These are phyloP conservation scores for Calocybe gangraenosa DNA, from an alignment of 768 basidiomycete genomes.

Conservation along the genomic window DNA sequence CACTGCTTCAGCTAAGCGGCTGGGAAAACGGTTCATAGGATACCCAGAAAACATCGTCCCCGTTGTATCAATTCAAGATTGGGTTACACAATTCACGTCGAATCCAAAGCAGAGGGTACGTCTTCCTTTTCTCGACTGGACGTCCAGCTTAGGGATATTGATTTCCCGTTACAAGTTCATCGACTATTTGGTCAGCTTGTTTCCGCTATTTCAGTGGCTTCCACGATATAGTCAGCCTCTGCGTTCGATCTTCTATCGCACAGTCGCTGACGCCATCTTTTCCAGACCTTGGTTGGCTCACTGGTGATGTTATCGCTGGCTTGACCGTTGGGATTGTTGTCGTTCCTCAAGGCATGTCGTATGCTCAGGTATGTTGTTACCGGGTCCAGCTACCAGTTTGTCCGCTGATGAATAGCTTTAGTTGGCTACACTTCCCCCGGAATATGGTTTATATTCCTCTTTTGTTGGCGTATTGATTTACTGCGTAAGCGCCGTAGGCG, in stretches of 20 bases:
- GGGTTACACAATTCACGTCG: constrained; percentile 33
- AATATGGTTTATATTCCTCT: constrained; percentile 93
- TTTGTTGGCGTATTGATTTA: constrained; percentile 57
- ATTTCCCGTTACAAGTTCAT: constrained; percentile 37
- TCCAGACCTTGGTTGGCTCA: constrained; percentile 72
- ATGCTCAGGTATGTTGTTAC: constrained; percentile 53
- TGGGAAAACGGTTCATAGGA: constrained; percentile 55
- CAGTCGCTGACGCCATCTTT: constrained; percentile 4
- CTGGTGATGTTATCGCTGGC: constrained; percentile 86
- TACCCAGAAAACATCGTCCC: constrained; percentile 59
- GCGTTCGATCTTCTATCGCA: background rate
- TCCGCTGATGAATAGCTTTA: constrained; percentile 19
- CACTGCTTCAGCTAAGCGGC: constrained; percentile 33
- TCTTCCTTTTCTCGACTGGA: constrained; percentile 3
- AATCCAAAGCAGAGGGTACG: constrained; percentile 52
- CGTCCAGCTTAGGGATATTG: too few relatives aligned
- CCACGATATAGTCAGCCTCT: constrained; percentile 71
- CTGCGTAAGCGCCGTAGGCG: too few relatives aligned
- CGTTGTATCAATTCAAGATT: constrained; percentile 56
- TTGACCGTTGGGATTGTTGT: constrained; percentile 94
- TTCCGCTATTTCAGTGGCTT: constrained; percentile 86
- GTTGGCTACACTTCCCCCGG: constrained; percentile 79
- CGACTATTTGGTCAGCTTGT: constrained; percentile 66
- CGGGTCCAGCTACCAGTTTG: background rate
- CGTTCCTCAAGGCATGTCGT: constrained; percentile 93